Evolutionary conservation across 345 rosid genomes (phyloP).

Genomic region (Linum trigynum): DNA sequence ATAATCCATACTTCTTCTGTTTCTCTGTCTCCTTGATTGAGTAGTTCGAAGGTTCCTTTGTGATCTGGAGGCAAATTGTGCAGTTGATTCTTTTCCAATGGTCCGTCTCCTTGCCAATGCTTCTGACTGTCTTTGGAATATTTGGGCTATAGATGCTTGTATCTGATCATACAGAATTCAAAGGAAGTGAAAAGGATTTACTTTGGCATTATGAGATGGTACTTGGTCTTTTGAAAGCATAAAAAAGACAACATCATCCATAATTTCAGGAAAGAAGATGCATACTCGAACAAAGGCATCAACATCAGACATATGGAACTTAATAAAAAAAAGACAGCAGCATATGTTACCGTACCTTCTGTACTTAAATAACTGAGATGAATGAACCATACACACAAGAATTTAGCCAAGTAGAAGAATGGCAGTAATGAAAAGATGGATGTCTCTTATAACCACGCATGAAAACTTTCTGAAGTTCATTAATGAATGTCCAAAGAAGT

Average conservation of each 20-base stretch:
- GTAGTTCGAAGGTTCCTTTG: conserved; percentile 40
- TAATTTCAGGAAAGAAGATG: too few species aligned
- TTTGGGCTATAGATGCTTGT: conserved; percentile 87
- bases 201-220: not conserved
- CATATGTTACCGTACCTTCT: too few species aligned
- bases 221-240: not conserved
- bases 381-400: too few species aligned
- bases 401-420: too few species aligned
- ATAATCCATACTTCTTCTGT: conserved; percentile 41
- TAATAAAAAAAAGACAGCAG: too few species aligned
- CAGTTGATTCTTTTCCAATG: conserved; percentile 41
- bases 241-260: not conserved
- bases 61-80: conserved; percentile 33
- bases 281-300: too few species aligned
- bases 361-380: too few species aligned
- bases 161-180: conserved; percentile 29
- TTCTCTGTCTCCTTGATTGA: conserved; percentile 49
- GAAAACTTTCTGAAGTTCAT: too few species aligned
- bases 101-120: conserved; percentile 58
- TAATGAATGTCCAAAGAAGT: conserved; percentile 16
- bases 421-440: too few species aligned
- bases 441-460: too few species aligned
- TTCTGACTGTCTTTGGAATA: conserved; percentile 69
- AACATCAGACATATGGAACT: too few species aligned
- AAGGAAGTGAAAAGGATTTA: not conserved